Percentiles rank a stretch among this genome's conserved stretches.
These are phyloP conservation scores for Aspergillus niger DNA, from an alignment of 2,329 filamentous ascomycete species.

Conservation along the genomic window DNA sequence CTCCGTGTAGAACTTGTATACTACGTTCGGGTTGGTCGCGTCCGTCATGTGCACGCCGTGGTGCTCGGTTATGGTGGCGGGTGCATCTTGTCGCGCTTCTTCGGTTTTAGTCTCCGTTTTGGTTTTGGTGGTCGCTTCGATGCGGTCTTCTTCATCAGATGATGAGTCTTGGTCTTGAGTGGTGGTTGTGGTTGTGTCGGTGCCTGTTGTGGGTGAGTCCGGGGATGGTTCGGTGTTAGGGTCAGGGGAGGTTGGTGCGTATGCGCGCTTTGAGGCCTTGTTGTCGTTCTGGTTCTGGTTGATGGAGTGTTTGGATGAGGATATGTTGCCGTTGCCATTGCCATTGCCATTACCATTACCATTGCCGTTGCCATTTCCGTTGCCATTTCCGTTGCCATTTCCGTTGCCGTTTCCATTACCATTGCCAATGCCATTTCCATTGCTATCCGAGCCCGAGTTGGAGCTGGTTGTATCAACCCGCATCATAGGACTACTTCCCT, in stretches of 20 bases:
- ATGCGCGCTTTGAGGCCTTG: not conserved
- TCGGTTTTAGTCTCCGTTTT: too few relatives aligned
- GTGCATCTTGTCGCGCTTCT: not conserved
- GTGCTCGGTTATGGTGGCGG: not conserved
- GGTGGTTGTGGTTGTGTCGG: not conserved
- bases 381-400: not conserved
- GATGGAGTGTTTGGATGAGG: not conserved
- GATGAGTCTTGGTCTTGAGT: not conserved
- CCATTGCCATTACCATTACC: not conserved
- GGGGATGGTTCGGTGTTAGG: not conserved
- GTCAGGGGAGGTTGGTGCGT: not conserved
- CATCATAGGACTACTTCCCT: constrained; percentile 14
- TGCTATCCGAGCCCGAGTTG: too few relatives aligned
- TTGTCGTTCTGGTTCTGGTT: not conserved
- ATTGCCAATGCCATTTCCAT: not conserved
- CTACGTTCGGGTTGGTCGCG: not conserved
- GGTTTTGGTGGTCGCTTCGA: too few relatives aligned
- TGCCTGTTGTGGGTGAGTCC: not conserved
- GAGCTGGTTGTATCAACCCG: not conserved
- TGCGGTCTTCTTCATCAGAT: too few relatives aligned
- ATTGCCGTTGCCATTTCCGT: not conserved
- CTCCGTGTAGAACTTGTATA: not conserved
- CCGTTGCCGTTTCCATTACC: not conserved
- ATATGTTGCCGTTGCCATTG: not conserved
- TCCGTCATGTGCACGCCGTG: not conserved